A percentile compares a stretch with the other conserved stretches of the same genome.
These are phyloP conservation scores for Carnegiea gigantea DNA, from an alignment of 179 eudicot genomes.

Conservation along the genomic window DNA sequence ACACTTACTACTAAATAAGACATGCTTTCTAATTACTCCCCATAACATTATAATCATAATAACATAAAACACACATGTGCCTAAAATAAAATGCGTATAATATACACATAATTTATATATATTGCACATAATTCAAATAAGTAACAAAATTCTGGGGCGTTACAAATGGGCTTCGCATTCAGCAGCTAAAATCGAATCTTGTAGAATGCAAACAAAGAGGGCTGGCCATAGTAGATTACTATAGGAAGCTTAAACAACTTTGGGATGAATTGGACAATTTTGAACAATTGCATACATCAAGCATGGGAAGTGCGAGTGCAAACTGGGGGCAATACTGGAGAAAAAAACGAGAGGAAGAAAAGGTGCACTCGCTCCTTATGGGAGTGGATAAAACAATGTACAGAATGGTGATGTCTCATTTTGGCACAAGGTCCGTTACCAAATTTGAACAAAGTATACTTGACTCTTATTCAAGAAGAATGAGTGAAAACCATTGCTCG, in stretches of 20 bases:
- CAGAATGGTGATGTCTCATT: neutral
- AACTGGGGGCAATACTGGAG: no score
- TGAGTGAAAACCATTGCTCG: neutral
- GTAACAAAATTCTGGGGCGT: no score
- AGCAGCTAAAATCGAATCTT: neutral
- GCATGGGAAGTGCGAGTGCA: no score
- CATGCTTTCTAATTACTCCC: no score
- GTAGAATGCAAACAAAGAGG: neutral
- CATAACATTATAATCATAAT: no score
- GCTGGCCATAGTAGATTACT: neutral
- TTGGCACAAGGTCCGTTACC: neutral
- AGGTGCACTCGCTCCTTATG: neutral
- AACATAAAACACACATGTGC: no score
- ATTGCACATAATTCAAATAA: no score
- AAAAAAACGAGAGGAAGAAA: neutral
- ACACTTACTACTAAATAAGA: no score
- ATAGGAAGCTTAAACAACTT: neutral
- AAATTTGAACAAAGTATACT: neutral
- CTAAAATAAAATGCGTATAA: no score
- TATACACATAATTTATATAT: no score
- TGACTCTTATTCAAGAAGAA: no score
- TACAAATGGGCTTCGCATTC: neutral
- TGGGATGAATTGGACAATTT: neutral
- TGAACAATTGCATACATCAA: no score
- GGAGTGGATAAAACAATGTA: neutral